Evolutionary conservation across 1,284 basidiomycete genomes (phyloP).

Genomic region (Coriolopsis trogii): DNA sequence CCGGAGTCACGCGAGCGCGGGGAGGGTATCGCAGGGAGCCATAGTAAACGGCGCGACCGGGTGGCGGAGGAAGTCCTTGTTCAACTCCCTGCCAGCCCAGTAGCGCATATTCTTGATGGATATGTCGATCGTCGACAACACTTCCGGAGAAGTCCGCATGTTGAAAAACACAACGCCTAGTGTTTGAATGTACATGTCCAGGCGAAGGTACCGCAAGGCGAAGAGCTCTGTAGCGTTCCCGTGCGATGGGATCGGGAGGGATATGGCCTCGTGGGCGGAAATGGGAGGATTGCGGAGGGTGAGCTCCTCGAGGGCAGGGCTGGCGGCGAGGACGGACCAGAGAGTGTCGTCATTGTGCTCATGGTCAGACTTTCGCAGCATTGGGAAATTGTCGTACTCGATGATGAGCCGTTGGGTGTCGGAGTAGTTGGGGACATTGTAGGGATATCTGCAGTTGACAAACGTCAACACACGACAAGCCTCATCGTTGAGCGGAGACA

Average conservation of each 20-base stretch:
- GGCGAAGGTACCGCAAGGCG: neutral
- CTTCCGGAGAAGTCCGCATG: neutral
- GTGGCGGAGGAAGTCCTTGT: neutral
- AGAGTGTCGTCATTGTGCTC: neutral
- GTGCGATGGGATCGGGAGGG: neutral
- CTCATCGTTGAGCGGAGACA: neutral
- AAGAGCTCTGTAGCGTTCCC: neutral
- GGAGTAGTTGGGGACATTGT: neutral
- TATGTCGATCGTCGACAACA: neutral
- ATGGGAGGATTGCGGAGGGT: neutral
- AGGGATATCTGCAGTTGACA: neutral
- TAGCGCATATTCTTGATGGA: neutral
- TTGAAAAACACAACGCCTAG: neutral
- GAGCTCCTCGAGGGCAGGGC: neutral
- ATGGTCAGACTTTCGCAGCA: neutral
- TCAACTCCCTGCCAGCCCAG: neutral
- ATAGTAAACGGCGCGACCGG: neutral
- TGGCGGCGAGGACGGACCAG: neutral
- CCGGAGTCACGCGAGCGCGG: neutral
- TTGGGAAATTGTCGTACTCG: neutral
- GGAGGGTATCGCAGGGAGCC: neutral
- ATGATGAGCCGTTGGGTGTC: neutral
- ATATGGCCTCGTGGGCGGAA: neutral
- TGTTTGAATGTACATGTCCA: neutral
- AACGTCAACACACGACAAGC: neutral